Evolutionary conservation across 2,329 filamentous ascomycete genomes (phyloP).

Genomic region (Amauroascus verrucosus): DNA sequence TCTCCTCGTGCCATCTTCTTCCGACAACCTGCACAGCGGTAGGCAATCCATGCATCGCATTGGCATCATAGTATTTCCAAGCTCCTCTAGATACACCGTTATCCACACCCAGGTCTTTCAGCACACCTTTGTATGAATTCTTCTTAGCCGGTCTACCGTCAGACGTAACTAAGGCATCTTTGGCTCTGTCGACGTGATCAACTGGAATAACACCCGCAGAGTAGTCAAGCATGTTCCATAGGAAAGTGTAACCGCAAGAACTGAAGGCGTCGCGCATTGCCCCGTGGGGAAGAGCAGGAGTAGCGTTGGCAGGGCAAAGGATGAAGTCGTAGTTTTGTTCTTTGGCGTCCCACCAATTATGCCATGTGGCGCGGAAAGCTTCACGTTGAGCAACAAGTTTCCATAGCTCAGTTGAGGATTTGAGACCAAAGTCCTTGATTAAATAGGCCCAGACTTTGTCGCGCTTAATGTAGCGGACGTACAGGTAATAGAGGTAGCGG

Average conservation of each 20-base stretch:
- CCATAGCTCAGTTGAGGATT: slow-evolving; percentile 72
- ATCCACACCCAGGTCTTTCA: slow-evolving; percentile 39
- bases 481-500: slow-evolving; percentile 79
- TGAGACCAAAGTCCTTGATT: slow-evolving; percentile 60
- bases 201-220: slow-evolving; percentile 72
- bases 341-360: slow-evolving; percentile 69
- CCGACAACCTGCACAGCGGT: slow-evolving; percentile 80
- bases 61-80: slow-evolving; percentile 74
- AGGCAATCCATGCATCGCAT: slow-evolving; percentile 75
- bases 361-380: slow-evolving; percentile 65
- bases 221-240: slow-evolving; percentile 92
- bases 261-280: slow-evolving; percentile 78
- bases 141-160: slow-evolving; percentile 19
- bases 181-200: slow-evolving; percentile 65
- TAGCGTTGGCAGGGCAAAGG: slow-evolving; percentile 77
- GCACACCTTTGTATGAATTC: slow-evolving; percentile 33
- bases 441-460: slow-evolving; percentile 72
- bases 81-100: slow-evolving; percentile 75
- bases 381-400: slow-evolving; percentile 67
- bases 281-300: slow-evolving; percentile 74
- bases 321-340: slow-evolving; percentile 67
- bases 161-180: slow-evolving; percentile 53
- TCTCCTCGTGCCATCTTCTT: slow-evolving; percentile 71
- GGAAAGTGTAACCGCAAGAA: slow-evolving; percentile 83
- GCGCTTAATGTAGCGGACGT: slow-evolving; percentile 70